Evolutionary conservation across 331 rosid species (phyloP).

Genomic region (Pyracantha coccinea): DNA sequence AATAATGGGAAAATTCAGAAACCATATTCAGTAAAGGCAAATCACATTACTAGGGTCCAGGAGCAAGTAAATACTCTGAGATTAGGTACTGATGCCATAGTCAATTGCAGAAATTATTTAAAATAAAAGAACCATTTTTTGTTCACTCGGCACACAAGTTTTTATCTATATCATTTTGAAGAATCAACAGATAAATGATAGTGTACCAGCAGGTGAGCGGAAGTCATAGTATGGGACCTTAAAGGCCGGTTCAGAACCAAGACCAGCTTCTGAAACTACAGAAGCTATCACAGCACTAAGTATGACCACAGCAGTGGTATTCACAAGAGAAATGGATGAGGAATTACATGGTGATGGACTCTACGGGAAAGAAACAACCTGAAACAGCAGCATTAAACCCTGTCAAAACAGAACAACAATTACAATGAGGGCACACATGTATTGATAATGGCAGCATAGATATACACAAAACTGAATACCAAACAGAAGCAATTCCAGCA

Average conservation of each 20-base stretch:
- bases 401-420: slow-evolving; percentile 9
- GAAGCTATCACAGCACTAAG: slow-evolving; percentile 88
- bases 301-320: slow-evolving; percentile 87
- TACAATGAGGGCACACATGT: background rate
- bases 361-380: slow-evolving; percentile 87
- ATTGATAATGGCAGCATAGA: background rate
- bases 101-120: background rate
- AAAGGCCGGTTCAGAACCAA: slow-evolving; percentile 83
- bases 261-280: slow-evolving; percentile 79
- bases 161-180: background rate
- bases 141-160: background rate
- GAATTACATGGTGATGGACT: slow-evolving; percentile 63
- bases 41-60: background rate
- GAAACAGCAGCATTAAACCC: slow-evolving; percentile 95
- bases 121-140: background rate
- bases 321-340: slow-evolving; percentile 62
- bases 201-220: slow-evolving; percentile 73
- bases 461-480: background rate
- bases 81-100: background rate
- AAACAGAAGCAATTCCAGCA: slow-evolving; percentile 92
- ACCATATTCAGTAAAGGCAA: background rate
- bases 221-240: slow-evolving; percentile 83
- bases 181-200: slow-evolving; percentile 1
- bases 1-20: background rate
- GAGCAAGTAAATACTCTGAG: background rate